Conservation (phyloP, 2,329 filamentous ascomycete genomes). For the Neofusicoccum cordaticola region DNA sequence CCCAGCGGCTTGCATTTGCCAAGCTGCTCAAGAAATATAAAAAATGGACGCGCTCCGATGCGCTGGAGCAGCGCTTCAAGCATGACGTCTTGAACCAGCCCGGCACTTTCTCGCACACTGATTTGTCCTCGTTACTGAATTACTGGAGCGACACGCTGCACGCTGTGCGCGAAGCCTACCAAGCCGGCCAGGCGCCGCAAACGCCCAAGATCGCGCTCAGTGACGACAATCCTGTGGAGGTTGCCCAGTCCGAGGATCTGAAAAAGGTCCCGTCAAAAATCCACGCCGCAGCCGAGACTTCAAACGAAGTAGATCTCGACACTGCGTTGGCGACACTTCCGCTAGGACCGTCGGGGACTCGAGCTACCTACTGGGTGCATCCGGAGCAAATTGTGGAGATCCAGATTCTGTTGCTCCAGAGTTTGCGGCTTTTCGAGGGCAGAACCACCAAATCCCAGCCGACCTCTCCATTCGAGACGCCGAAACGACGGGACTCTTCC, state of each 20-base stretch:
- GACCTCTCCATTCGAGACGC: constrained; percentile 23
- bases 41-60: constrained; percentile 77
- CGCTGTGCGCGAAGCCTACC: constrained; percentile 45
- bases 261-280: constrained; percentile 28
- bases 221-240: constrained; percentile 1
- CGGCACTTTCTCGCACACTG: constrained; percentile 68
- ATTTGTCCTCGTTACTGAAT: constrained; percentile 55
- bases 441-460: constrained; percentile 21
- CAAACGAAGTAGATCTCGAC: constrained; percentile 49
- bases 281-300: constrained; percentile 38
- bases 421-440: constrained; percentile 41
- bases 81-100: constrained; percentile 63
- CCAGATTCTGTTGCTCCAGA: constrained; percentile 51
- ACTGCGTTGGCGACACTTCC: constrained; percentile 47
- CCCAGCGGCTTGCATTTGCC: constrained; percentile 72
- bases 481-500: constrained; percentile 28
- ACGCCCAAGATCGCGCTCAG: constrained; percentile 17
- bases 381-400: constrained; percentile 53
- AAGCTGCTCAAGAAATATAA: constrained; percentile 86
- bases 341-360: constrained; percentile 44
- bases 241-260: constrained; percentile 10
- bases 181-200: constrained; percentile 24
- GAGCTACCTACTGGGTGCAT: constrained; percentile 55
- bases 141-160: constrained; percentile 49
- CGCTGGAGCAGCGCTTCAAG: constrained; percentile 64